Evolutionary conservation across 2,329 filamentous ascomycete species (phyloP).

Genomic region (Alternaria arbusti): DNA sequence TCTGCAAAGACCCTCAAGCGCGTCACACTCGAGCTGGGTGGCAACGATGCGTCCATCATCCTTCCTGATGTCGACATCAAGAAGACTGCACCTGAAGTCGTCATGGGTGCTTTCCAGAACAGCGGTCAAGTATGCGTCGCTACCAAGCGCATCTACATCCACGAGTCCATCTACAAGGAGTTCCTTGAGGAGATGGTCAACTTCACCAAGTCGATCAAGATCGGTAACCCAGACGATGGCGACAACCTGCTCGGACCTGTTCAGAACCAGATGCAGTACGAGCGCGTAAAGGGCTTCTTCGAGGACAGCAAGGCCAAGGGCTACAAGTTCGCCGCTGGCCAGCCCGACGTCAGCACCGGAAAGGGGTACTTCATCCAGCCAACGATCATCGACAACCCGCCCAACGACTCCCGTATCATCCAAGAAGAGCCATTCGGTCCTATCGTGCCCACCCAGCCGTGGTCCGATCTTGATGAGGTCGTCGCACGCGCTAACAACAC

Average conservation of each 20-base stretch:
- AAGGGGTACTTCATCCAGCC: constrained; percentile 66
- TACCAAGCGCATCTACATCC: constrained; percentile 48
- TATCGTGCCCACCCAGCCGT: constrained; percentile 69
- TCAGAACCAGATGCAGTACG: constrained; percentile 70
- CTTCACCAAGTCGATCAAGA: constrained; percentile 53
- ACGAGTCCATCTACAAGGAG: constrained; percentile 48
- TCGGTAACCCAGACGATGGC: constrained; percentile 49
- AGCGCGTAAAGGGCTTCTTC: constrained; percentile 64
- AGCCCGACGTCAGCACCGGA: constrained; percentile 36
- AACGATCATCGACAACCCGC: constrained; percentile 65
- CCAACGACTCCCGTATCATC: constrained; percentile 63
- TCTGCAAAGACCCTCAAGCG: constrained; percentile 65
- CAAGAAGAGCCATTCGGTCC: constrained; percentile 69
- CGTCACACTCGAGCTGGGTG: constrained; percentile 67
- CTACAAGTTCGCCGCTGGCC: constrained; percentile 61
- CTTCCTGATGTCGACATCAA: constrained; percentile 64
- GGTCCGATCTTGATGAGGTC: constrained; percentile 63
- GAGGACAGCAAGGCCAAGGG: constrained; percentile 62
- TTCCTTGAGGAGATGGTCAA: constrained; percentile 51
- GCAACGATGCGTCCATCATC: constrained; percentile 68
- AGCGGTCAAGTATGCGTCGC: constrained; percentile 58
- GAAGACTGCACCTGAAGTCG: constrained; percentile 57
- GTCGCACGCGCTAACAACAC: constrained; percentile 56
- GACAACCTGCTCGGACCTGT: constrained; percentile 64
- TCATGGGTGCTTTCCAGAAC: constrained; percentile 62